Evolutionary conservation across 2,329 filamentous ascomycete species (phyloP).

Genomic region (Beauveria scarabaeidicola): DNA sequence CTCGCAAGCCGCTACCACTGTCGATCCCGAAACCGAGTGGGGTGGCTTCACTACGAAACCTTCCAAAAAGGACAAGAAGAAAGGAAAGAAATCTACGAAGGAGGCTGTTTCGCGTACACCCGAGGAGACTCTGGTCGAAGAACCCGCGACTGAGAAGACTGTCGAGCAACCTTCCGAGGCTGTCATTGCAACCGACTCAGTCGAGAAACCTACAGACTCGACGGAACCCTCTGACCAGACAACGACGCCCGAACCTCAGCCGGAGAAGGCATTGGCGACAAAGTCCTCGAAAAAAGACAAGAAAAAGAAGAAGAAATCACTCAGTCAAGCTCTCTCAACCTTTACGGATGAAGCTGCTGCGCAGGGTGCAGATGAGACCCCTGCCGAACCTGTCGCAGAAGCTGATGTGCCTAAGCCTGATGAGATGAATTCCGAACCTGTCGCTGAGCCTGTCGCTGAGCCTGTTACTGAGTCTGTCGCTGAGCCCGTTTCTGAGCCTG

Average conservation of each 20-base stretch:
- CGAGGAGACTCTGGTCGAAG: background rate
- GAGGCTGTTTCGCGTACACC: background rate
- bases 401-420: background rate
- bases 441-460: background rate
- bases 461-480: too few species aligned
- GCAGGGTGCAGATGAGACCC: background rate
- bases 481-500: background rate
- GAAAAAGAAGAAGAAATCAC: constrained; percentile 23
- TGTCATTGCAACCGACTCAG: background rate
- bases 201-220: background rate
- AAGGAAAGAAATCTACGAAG: constrained; percentile 13
- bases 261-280: background rate
- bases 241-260: background rate
- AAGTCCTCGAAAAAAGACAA: constrained; percentile 21
- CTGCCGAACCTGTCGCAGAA: background rate
- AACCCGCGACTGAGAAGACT: too few species aligned
- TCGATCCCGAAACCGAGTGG: constrained; percentile 21
- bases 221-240: background rate
- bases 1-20: constrained; percentile 17
- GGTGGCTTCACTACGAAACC: constrained; percentile 22
- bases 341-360: background rate
- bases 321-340: background rate
- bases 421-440: background rate
- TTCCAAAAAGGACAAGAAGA: constrained; percentile 25
- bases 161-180: background rate